A percentile compares a stretch with the other conserved stretches of the same genome.
Evolutionary conservation across 1,284 basidiomycete species (phyloP).

Genomic region (Inonotus obliquus): DNA sequence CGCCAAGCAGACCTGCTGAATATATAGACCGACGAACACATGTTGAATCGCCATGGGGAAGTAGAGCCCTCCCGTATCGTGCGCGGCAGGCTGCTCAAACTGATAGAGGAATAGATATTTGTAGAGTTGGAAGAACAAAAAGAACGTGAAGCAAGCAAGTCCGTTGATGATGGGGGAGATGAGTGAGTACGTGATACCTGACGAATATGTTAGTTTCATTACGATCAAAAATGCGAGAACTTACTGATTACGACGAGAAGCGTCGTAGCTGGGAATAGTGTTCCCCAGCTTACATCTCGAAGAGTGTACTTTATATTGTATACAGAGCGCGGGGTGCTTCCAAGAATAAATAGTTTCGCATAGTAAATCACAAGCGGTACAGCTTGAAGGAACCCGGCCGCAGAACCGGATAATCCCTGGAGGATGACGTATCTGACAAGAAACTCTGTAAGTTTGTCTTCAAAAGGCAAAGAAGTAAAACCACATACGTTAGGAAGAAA

Average conservation of each 20-base stretch:
- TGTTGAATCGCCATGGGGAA: slow-evolving; percentile 95
- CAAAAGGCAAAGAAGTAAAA: background rate
- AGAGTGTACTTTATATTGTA: slow-evolving; percentile 75
- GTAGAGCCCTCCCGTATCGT: slow-evolving; percentile 92
- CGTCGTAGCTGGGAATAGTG: slow-evolving; percentile 72
- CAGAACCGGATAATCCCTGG: slow-evolving; percentile 71
- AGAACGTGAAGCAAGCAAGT: slow-evolving; percentile 79
- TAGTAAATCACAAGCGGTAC: slow-evolving; percentile 79
- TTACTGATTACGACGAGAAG: slow-evolving; percentile 64
- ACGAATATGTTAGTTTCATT: background rate
- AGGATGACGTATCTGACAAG: slow-evolving; percentile 52
- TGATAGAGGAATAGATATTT: slow-evolving; percentile 87
- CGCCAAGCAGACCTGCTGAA: slow-evolving; percentile 77
- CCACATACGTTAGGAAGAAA: slow-evolving; percentile 69
- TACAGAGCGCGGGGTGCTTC: slow-evolving; percentile 86
- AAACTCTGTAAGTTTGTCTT: background rate
- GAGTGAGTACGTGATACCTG: slow-evolving; percentile 75
- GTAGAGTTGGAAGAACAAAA: slow-evolving; percentile 80
- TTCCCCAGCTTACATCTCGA: slow-evolving; percentile 77
- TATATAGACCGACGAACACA: slow-evolving; percentile 87
- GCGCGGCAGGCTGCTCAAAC: slow-evolving; percentile 66
- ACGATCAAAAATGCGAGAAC: background rate
- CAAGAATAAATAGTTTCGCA: slow-evolving; percentile 80
- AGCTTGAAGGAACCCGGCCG: slow-evolving; percentile 77
- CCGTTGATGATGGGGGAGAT: slow-evolving; percentile 96